Evolutionary conservation across 768 basidiomycete genomes (phyloP), one percentile per base, ranked within the genome.

Genomic region (Mycena chlorophos): DNA sequence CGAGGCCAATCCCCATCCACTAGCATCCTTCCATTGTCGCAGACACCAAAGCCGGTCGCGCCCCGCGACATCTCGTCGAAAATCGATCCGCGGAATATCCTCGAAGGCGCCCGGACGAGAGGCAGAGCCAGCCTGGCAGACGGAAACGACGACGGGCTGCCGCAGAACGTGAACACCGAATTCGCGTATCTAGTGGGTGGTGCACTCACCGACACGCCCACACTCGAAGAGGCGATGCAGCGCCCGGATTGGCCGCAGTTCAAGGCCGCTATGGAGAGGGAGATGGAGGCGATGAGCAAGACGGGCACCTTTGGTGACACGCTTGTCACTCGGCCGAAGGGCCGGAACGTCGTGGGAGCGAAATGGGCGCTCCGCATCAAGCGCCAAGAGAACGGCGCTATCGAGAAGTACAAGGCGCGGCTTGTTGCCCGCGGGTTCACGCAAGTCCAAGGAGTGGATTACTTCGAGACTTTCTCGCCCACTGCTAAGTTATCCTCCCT

Each of bases 341-440:
- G 56, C 38, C 51, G 59, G 2, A 65, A 62, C n/a, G 45, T 62
- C 0, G 64, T 73, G 26, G 63, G 63, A 0, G 60, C 39, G 17
- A 49, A 52, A 43, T 70, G 69, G 68, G 69, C 68, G 2, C 66
- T 65, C 45, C 61, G 60, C n/a, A 59, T 69, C 48, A 79, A 78
- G 58, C 60, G 62, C 42, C 65, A 75, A 49, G 57, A 58, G 5
- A 46, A 68, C 28, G 76, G 72, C 25, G 55, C 52, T 0, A 66
- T 77, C 38, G 48, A 55, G 10, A 53, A 63, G 2, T 67, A 68
- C 63, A 74, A 76, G 55, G 71, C 65, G 14, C 37, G 51, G 5
- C 39, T 52, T 19, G 51, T 52, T 16, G 51, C 51, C 13, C 20
- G 20, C 4, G 17, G 1, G 3, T 52, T 52, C 27, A 42, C 51